Base-by-base conservation (phyloP, 345 rosid genomes). In the Mangifera indica region DNA sequence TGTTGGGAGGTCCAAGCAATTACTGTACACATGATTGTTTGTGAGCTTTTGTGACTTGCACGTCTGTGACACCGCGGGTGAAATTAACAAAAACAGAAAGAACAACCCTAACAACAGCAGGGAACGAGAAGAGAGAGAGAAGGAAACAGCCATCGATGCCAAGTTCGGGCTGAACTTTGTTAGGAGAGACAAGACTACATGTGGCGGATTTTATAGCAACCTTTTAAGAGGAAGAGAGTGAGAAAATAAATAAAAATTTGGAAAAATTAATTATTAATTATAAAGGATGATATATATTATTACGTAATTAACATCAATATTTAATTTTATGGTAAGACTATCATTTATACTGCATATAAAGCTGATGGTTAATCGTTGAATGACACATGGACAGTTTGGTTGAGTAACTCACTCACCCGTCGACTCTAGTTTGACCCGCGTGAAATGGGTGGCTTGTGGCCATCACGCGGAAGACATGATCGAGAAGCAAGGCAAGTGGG, bases 1-100 rank as follows among this genome's bases (percentile, higher is more conserved):
- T 1, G 82, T 49, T 1, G 98, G 90, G 56, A 91, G 89, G 74
- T 89, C 91, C 5, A 84, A 75, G 85, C 98, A 89, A 75, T 85
- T 81, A 29, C 79, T 14, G 74, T 84, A 93, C 57, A 73, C 21
- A 14, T 74, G 67, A 80, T 74, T 84, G 74, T 64, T 75, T 58
- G 72, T 70, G 76, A 91, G 77, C 5, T 74, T 86, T 73, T 83
- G 88, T 34, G 93, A 81, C 6, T 82, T 63, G 74, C 98, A 93
- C 60, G 84, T 76, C 46, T 80, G 91, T 62, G 97, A 87, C 13
- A 77, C 77, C 0, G 82, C 60, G 7, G 86, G 86, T 54, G 83
- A 78, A 74, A 82, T 68, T 78, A 83, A 63, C 67, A 79, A 13
- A 37, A 75, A 57, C 45, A 7, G 75, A 10, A 73, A 10, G 18